These are phyloP conservation scores for Diaporthe vaccinii DNA, from an alignment of 2,329 filamentous ascomycete species.

Conservation along the genomic window DNA sequence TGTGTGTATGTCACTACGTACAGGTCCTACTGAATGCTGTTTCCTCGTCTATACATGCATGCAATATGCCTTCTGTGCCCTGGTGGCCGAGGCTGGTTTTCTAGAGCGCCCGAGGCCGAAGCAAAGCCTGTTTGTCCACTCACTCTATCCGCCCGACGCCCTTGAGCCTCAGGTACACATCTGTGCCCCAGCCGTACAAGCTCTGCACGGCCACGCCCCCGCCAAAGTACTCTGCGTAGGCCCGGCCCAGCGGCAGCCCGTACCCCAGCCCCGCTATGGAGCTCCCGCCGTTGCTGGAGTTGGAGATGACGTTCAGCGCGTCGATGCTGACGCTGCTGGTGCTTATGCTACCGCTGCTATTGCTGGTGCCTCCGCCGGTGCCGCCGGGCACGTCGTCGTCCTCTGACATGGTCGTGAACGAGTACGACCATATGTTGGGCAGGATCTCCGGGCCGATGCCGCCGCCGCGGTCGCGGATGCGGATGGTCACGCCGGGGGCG, in stretches of 20 bases:
- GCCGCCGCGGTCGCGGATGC: conserved; percentile 94
- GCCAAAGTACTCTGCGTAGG: conserved; percentile 98
- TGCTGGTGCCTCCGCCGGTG: conserved; percentile 58
- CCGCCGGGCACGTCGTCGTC: conserved; percentile 62
- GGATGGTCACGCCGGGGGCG: conserved; percentile 90
- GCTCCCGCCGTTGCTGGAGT: conserved; percentile 77
- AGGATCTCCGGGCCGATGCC: conserved; percentile 89
- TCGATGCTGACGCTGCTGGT: conserved; percentile 66
- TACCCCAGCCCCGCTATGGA: conserved; percentile 96
- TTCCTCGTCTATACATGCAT: conserved; percentile 4
- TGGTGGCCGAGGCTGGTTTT: not conserved
- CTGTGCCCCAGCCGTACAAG: conserved; percentile 89
- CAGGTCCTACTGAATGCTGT: not conserved
- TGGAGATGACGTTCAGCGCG: conserved; percentile 81
- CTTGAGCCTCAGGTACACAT: conserved; percentile 76
- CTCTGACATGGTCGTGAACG: conserved; percentile 93
- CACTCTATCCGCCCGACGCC: conserved; percentile 69
- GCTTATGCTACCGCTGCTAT: conserved; percentile 58
- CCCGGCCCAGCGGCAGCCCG: conserved; percentile 88
- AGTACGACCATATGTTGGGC: conserved; percentile 95
- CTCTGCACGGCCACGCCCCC: conserved; percentile 96
- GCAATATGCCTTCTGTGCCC: not conserved
- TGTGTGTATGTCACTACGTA: not conserved
- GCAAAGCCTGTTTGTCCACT: conserved; percentile 23
- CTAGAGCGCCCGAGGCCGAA: not conserved